Evolutionary conservation across 352 stramenopile genomes (phyloP), one percentile per base, ranked within the genome.

Genomic region (Globisporangium cystogenes): DNA sequence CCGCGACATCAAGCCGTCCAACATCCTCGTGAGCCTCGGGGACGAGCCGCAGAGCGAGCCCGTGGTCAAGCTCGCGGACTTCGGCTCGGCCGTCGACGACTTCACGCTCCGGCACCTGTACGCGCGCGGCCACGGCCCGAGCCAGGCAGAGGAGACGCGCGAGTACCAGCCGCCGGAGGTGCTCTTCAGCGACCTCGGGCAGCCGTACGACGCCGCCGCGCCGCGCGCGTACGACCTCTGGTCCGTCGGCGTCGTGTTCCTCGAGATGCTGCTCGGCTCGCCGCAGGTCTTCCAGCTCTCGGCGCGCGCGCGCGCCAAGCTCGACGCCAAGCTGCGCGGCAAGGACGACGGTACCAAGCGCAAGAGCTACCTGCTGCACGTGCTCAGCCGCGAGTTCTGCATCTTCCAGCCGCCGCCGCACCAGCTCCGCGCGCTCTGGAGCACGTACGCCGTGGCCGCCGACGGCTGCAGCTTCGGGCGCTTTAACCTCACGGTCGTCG

Each of bases 181-280:
- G n/a, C 53, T 93, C 7, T 88, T 91, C 53, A 78, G 68, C 44
- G 67, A 74, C 36, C 64, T 68, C 51, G 70, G 70, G 1, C 65
- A 70, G 48, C 76, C 80, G 10, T 93, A 88, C 59, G 74, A 90
- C 57, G 76, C 68, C 42, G 61, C 56, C 35, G 53, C 62, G 7
- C 82, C 88, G 1, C 62, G 82, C 24, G 70, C 80, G n/a, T 96
- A 97, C 57, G 88, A 97, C 39, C 67, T 96, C 45, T 97, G 88
- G 88, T 95, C 85, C n/a, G 83, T 98, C 5, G 96, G 95, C 3
- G 90, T 99, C 51, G 77, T 98, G 27, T 95, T 97, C 24, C 67
- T 98, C n/a, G 96, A 99, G 66, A 72, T 99, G 54, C 62, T 98
- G 15, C 64, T 99, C 3, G 96, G 96, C 1, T 98, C 95, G 3